A percentile compares a stretch with the other conserved stretches of the same genome.
Conservation (phyloP, 2,329 filamentous ascomycete genomes). For the Microcyclosporella mali region DNA sequence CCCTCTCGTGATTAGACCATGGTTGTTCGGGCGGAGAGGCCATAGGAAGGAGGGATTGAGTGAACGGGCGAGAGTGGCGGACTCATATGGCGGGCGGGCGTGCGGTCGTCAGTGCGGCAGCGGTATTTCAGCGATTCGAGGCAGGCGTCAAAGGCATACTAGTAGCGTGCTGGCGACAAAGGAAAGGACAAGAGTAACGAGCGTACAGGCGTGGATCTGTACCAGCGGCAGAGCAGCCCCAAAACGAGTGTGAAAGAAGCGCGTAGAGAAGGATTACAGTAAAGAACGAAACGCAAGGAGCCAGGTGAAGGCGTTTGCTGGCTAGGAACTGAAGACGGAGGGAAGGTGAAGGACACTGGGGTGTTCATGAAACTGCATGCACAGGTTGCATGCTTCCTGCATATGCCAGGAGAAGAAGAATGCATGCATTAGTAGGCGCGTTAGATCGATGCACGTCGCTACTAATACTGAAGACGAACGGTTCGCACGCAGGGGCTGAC, state of each 20-base stretch:
- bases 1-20: slow-evolving; percentile 45
- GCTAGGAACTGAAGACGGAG: too few relatives aligned
- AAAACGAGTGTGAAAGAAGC: slow-evolving; percentile 30
- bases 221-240: slow-evolving; percentile 4
- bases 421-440: too few relatives aligned
- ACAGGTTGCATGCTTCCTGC: not conserved
- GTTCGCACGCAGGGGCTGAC: too few relatives aligned
- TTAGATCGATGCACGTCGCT: too few relatives aligned
- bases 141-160: slow-evolving; percentile 26
- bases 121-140: slow-evolving; percentile 17
- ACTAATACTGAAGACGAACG: too few relatives aligned
- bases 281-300: slow-evolving; percentile 20
- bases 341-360: not conserved
- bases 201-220: slow-evolving; percentile 5
- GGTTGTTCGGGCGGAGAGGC: slow-evolving; percentile 38
- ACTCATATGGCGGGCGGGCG: slow-evolving; percentile 18
- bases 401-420: too few relatives aligned
- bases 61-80: slow-evolving; percentile 22
- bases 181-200: too few relatives aligned
- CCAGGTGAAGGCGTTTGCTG: too few relatives aligned
- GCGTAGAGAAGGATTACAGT: slow-evolving; percentile 21
- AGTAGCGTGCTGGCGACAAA: slow-evolving; percentile 14
- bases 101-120: too few relatives aligned
- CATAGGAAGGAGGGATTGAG: slow-evolving; percentile 34
- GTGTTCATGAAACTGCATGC: slow-evolving; percentile 8